Conservation (phyloP, 768 basidiomycete genomes). For the Phylloporus scabripes region DNA sequence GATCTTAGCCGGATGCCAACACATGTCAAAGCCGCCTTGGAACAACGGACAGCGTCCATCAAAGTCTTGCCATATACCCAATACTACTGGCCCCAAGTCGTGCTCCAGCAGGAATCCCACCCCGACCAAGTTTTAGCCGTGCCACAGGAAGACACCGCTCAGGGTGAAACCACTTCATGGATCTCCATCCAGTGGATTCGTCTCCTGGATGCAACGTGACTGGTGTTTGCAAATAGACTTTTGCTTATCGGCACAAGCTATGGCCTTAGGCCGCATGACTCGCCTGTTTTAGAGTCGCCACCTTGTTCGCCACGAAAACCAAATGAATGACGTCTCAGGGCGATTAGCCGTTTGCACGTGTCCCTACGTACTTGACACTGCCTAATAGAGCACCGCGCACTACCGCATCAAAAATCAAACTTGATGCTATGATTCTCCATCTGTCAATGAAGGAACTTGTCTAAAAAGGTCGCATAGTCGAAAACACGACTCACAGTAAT, state of each 20-base stretch:
- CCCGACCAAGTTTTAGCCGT: conserved; percentile 23
- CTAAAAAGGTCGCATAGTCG: neutral
- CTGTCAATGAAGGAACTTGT: conserved; percentile 31
- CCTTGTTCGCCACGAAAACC: neutral
- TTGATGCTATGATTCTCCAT: conserved; percentile 86
- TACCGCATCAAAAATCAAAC: conserved; percentile 42
- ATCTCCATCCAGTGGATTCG: conserved; percentile 41
- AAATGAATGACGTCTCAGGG: too few relatives aligned
- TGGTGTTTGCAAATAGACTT: too few relatives aligned
- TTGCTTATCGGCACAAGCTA: too few relatives aligned
- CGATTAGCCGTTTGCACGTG: neutral
- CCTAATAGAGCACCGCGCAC: neutral
- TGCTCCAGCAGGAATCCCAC: conserved; percentile 20
- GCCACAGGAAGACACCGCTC: conserved; percentile 6
- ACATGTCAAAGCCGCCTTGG: conserved; percentile 29
- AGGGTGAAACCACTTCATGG: conserved; percentile 32
- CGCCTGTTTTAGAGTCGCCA: too few relatives aligned
- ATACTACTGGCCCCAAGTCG: conserved; percentile 48
- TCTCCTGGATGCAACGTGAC: conserved; percentile 28
- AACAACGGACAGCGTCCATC: conserved; percentile 23
- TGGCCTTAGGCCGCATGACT: neutral
- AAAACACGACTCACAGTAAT: conserved; percentile 64
- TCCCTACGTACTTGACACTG: neutral
- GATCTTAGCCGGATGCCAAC: conserved; percentile 40
- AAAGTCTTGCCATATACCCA: conserved; percentile 34